Base-by-base conservation (phyloP, 331 rosid species). In the Malus hybrid region DNA sequence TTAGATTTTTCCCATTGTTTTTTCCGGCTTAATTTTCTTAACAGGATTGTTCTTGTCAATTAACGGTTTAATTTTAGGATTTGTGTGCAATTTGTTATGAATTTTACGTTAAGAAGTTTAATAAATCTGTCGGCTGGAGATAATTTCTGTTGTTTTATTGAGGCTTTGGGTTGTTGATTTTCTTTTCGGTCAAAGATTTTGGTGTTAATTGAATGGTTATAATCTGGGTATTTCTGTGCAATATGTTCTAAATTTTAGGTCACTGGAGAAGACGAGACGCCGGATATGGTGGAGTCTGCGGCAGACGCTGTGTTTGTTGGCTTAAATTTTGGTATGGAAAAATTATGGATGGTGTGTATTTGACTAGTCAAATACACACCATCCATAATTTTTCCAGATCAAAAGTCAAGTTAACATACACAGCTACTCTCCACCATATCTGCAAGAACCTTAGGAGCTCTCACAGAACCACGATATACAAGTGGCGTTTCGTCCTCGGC, bases 371-470 rank as follows among this genome's bases (percentile, higher is more conserved):
- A 50, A 11, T 36, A 84, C 95, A 18, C 69, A 88, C 98, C 96
- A 71, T 81, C 97, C 98, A 91, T 7, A 88, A 70, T 32, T 7
- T 75, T 29, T 85, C 73, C 4, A 91, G 85, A 70, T 89, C 87
- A 28, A 81, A 86, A 31, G 55, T 50, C 73, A 83, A 52, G 10
- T 91, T 96, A 3, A 89, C 69, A 32, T 85, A 93, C 5, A 93
- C 42, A 8, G 96, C 96, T 36, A 84, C 98, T 31, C 81, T 93
- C 98, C 1, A 89, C 90, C 69, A 93, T 74, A 71, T 93, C 97
- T 1, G 97, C 97, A 55, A 93, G 98, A 80, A 93, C 76, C 82
- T 91, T 93, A 1, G 98, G 98, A 15, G 96, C 98, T 81, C 88
- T 89, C 16, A 93, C 78, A 2, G 76, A 31, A n/a, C 97, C 97